phyloP scores from a whole-genome alignment of 768 basidiomycete genomes.

The Lentinula sp. region DNA sequence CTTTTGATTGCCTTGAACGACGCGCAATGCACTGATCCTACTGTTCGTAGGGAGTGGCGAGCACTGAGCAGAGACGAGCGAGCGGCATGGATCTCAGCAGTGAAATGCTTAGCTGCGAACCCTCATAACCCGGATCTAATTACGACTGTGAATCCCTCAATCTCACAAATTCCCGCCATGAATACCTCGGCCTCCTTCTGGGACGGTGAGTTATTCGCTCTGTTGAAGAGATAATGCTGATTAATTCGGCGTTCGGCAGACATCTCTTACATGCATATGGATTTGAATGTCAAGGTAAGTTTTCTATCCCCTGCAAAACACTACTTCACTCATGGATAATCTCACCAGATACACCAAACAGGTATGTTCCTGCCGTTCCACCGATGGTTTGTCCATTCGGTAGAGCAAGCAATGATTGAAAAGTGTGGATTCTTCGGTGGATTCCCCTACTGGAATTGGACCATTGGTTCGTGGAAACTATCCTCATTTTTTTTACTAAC shows the following conservation, averaged over 20 bases:
- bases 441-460: conserved; percentile 20
- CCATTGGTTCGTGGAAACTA: conserved; percentile 9
- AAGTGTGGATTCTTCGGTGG: conserved; percentile 14
- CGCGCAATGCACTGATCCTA: conserved; percentile 8
- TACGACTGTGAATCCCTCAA: conserved; percentile 4
- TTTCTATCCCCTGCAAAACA: too few relatives aligned
- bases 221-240: neutral
- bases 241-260: neutral
- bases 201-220: conserved; percentile 11
- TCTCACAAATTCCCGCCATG: conserved; percentile 10
- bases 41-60: conserved; percentile 15
- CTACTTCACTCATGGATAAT: too few relatives aligned
- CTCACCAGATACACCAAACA: conserved; percentile 13
- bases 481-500: neutral
- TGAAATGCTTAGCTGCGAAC: conserved; percentile 13
- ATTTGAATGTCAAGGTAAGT: conserved; percentile 5
- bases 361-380: conserved; percentile 19
- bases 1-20: neutral
- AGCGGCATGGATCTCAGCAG: conserved; percentile 11
- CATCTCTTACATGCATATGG: conserved; percentile 14
- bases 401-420: conserved; percentile 9
- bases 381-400: conserved; percentile 13
- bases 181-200: conserved; percentile 13
- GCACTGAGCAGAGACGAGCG: conserved; percentile 8
- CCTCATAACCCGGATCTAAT: conserved; percentile 6